Evolutionary conservation across 805 yeast species (phyloP).

Genomic region (Suhomyces sp.): DNA sequence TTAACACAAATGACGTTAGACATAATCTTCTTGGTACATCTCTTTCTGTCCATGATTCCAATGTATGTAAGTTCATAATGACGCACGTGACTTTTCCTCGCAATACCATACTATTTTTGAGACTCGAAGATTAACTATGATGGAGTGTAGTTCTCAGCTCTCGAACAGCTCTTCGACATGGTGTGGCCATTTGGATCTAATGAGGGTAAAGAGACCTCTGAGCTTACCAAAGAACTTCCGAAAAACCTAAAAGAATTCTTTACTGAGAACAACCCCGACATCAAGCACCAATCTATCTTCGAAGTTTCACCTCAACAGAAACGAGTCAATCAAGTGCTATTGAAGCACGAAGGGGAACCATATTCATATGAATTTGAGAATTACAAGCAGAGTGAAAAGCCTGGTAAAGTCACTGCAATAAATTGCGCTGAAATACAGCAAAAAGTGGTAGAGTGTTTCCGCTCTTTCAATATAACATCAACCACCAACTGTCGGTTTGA

Average conservation of each 20-base stretch:
- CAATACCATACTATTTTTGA: no score
- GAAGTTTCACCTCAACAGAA: conserved; percentile 27
- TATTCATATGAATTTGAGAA: conserved; percentile 29
- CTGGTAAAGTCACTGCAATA: conserved; percentile 25
- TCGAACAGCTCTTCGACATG: no score
- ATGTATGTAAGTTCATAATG: no score
- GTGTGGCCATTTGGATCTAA: conserved; percentile 34
- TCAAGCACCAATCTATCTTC: conserved; percentile 20
- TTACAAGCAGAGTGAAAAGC: conserved; percentile 29
- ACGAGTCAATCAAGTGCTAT: conserved; percentile 26
- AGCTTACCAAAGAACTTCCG: conserved; percentile 35
- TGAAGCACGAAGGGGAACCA: conserved; percentile 13
- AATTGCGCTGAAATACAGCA: conserved; percentile 44
- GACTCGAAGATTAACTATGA: no score
- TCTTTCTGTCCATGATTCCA: no score
- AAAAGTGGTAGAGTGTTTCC: conserved; percentile 36
- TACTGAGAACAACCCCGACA: conserved; percentile 29
- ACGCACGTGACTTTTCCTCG: no score
- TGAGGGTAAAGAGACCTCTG: conserved; percentile 21
- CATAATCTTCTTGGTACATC: no score
- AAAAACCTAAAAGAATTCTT: conserved; percentile 32
- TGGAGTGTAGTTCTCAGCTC: no score
- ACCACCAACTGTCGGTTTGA: conserved; percentile 32
- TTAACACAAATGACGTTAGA: no score
- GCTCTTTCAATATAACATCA: conserved; percentile 28